phyloP scores from a whole-genome alignment of 2,329 filamentous ascomycete genomes.

The Aspergillus carbonarius region DNA sequence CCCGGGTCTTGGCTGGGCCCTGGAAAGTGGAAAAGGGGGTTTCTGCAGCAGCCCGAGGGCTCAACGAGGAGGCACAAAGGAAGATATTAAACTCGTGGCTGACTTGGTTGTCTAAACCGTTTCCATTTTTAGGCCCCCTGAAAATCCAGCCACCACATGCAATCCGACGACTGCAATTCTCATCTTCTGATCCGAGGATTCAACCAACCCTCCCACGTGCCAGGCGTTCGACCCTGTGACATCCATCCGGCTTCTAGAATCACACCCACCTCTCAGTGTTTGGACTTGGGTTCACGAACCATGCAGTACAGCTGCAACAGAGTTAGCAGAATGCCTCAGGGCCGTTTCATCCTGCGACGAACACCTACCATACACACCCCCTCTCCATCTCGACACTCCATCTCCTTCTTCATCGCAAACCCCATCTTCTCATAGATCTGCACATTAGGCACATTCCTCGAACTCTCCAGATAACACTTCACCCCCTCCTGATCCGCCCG shows the following conservation, averaged over 20 bases:
- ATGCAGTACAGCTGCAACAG: slow-evolving; percentile 20
- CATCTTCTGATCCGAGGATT: neutral
- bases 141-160: neutral
- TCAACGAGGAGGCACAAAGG: neutral
- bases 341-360: neutral
- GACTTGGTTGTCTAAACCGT: neutral
- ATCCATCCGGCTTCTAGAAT: neutral
- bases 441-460: slow-evolving; percentile 66
- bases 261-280: neutral
- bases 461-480: slow-evolving; percentile 70
- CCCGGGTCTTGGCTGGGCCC: neutral
- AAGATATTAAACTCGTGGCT: neutral
- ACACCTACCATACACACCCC: slow-evolving; percentile 52
- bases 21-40: neutral
- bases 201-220: neutral
- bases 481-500: slow-evolving; percentile 63
- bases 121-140: neutral
- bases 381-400: slow-evolving; percentile 65
- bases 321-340: neutral
- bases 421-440: slow-evolving; percentile 70
- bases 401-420: slow-evolving; percentile 63
- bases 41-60: neutral
- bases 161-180: neutral
- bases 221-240: neutral
- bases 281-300: slow-evolving; percentile 18